Base-by-base conservation (phyloP, 164 flowering plant species). In the Hamamelis virginiana region DNA sequence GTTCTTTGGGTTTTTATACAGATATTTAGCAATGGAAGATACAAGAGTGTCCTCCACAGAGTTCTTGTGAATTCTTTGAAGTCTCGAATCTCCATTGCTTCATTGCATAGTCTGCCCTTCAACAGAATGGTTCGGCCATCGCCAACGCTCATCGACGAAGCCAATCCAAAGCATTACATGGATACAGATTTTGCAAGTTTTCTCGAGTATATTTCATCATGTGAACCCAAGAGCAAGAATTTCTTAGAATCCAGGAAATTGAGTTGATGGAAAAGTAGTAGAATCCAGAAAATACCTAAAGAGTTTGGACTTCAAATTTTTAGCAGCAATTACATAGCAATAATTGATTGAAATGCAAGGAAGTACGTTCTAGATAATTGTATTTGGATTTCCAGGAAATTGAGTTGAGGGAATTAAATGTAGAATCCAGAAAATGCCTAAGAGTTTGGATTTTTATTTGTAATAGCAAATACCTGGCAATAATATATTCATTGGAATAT, bases 21-120 rank as follows among this genome's bases (percentile, higher is more conserved):
- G 98, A 88, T 92, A 75, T 91, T 88, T 48, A 93, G 97, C 85
- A 93, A 93, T 53, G 98, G 98, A 38, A 87, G 77, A 70, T 93
- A 89, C 85, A 91, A 84, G 79, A 93, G 98, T 59, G 89, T 91
- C 59, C 45, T 91, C 14, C 98, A 93, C 62, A 80, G 97, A 51
- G 98, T 87, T 1, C 27, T 83, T 4, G 92, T 85, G 62, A 93
- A 93, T 65, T 70, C 91, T 0, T 60, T 43, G 5, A 82, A 64
- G 61, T 59, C 82, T 38, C 76, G 98, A 3, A 80, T 86, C 0
- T 91, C 97, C 0, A 86, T 89, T 26, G 98, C 97, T 23, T 82
- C 97, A 1, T 69, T 93, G 77, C 98, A 91, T 68, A 85, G 86
- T 59, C 70, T 91, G 12, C 86, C 91, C 3, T 80, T 80, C 58